Base-by-base conservation (phyloP, 768 basidiomycete species). In the Russula emetica region DNA sequence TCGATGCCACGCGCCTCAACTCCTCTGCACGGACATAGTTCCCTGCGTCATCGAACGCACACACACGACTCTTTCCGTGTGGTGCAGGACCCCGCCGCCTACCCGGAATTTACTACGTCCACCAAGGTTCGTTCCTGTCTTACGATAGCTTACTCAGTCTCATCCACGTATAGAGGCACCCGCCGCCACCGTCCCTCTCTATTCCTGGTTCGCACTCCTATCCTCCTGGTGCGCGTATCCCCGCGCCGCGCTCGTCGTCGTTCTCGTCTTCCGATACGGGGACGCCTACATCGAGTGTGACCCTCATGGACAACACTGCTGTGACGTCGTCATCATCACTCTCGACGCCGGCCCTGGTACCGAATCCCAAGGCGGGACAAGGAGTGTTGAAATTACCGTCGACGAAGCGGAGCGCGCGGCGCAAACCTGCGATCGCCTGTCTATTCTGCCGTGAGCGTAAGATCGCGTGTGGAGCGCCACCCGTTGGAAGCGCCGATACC, bases 401-500 rank as follows among this genome's bases (percentile, higher is more conserved):
- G 53, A 69, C 63, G 13, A 58, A 52, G 34, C 64, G 61, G 40
- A 61, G 55, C n/a, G 53, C 45, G 40, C 59, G 40, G 58, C 67
- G 67, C 60, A 69, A 65, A 24, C 71, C 66, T 30, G 66, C 72
- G 34, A 67, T 77, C 26, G 77, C 77, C 8, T 79, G 78, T 61
- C 69, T 75, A 16, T 79, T 79, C 61, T 79, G 78, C 62, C 69
- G 77, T 22, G 76, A 77, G 61, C 74, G 78, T 30, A 79, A 79
- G 72, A 78, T 79, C 51, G 76, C 76, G 1, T 79, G 78, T 63
- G 75, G 66, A 20, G 62, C 66, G 59, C 68, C 68, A 14, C 60
- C 61, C 1, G 56, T 54, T 6, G 68, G 66, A 50, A 64, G 62
- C 56, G 58, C 66, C 11, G 62, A 69, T 53, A 54, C 66, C 20